phyloP scores from a whole-genome alignment of 768 basidiomycete genomes.

The Boletus pseudopeckii region DNA sequence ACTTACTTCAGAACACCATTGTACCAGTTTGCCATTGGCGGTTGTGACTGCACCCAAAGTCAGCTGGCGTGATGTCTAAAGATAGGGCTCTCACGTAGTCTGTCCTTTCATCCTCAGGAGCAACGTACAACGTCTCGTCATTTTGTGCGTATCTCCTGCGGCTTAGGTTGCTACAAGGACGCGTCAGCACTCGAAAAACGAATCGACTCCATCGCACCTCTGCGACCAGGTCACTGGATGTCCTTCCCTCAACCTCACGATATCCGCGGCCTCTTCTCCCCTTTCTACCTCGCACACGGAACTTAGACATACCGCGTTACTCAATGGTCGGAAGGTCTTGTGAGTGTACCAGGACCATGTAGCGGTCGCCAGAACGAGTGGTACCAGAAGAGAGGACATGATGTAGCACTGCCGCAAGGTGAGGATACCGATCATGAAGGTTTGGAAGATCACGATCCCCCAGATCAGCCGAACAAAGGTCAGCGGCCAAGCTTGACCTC shows the following conservation, averaged over 20 bases:
- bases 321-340: slow-evolving; percentile 64
- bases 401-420: slow-evolving; percentile 57
- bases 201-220: slow-evolving; percentile 45
- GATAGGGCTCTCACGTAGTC: slow-evolving; percentile 61
- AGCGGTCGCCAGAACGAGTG: slow-evolving; percentile 71
- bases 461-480: slow-evolving; percentile 90
- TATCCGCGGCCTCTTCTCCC: slow-evolving; percentile 81
- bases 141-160: slow-evolving; percentile 87
- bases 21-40: slow-evolving; percentile 96
- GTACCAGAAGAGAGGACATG: slow-evolving; percentile 62
- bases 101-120: slow-evolving; percentile 88
- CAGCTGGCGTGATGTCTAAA: not conserved
- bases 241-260: slow-evolving; percentile 68
- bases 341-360: slow-evolving; percentile 81
- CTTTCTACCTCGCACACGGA: slow-evolving; percentile 86
- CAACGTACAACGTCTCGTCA: slow-evolving; percentile 92
- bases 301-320: slow-evolving; percentile 80
- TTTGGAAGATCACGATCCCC: slow-evolving; percentile 88
- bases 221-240: slow-evolving; percentile 89
- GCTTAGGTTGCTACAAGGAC: slow-evolving; percentile 66
- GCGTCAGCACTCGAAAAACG: not conserved
- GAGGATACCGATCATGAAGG: slow-evolving; percentile 98
- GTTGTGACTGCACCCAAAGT: slow-evolving; percentile 66
- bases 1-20: slow-evolving; percentile 84
- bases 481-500: slow-evolving; percentile 97